Percentiles rank a stretch among this genome's conserved stretches.
These are phyloP conservation scores for Pestalotiopsis sp. DNA, from an alignment of 2,329 filamentous ascomycete genomes.

Conservation along the genomic window DNA sequence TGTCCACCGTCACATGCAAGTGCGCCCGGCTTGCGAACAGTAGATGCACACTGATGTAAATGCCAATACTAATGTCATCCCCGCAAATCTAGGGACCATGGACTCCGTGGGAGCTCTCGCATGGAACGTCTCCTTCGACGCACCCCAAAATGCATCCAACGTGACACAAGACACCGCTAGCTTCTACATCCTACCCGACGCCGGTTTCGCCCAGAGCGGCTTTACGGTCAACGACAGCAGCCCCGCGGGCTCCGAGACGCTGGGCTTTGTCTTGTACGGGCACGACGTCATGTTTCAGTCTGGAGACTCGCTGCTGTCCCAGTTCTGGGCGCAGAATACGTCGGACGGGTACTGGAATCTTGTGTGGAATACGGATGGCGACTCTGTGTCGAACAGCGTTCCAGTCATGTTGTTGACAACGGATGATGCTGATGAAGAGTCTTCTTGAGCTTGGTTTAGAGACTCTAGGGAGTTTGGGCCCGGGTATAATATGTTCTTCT, in stretches of 20 bases:
- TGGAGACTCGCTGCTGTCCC: neutral
- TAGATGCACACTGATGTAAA: neutral
- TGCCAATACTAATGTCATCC: neutral
- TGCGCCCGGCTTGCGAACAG: neutral
- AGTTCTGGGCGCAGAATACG: neutral
- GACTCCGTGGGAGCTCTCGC: neutral
- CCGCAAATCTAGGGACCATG: neutral
- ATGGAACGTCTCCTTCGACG: neutral
- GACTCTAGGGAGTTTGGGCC: neutral
- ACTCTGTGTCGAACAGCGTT: neutral
- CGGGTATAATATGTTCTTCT: neutral
- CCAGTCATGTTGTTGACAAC: conserved; percentile 2
- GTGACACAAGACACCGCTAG: neutral
- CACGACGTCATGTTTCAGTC: neutral
- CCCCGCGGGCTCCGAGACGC: neutral
- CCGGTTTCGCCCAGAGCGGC: neutral
- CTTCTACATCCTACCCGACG: neutral
- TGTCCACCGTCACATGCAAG: neutral
- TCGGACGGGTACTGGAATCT: neutral
- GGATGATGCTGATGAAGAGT: neutral
- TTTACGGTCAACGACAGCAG: neutral
- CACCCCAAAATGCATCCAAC: neutral
- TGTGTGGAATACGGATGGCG: neutral
- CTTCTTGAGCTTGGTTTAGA: neutral
- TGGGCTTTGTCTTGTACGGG: neutral